Evolutionary conservation across 257 asterid genomes (phyloP), one percentile per base, ranked within the genome.

Genomic region (Agastache rugosa): DNA sequence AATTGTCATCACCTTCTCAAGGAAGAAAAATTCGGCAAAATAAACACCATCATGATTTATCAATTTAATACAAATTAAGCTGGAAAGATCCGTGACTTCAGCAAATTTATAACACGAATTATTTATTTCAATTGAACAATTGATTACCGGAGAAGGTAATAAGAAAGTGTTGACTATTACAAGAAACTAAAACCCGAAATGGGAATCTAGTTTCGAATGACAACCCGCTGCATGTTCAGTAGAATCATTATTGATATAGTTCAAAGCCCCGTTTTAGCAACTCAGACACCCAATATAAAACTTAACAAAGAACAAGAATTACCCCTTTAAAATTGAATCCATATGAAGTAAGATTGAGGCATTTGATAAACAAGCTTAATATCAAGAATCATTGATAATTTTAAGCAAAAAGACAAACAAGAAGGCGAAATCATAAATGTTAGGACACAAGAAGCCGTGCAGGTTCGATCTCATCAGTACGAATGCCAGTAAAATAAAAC

Each of bases 211-310:
- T 54, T 73, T 47, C 48, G 79, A 75, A 72, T 78, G 91, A 86
- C 88, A 78, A 76, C 79, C 78, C 84, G 68, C 77, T 83, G 83
- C 74, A 59, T 60, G 64, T 39, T 42, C 63, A 56, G 82, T 81
- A 6, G 23, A 17, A 16, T 61, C 22, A 61, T 50, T 61, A 35
- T 63, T 31, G 42, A 29, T 16, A 59, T 55, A 44, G 50, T 12
- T 44, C 50, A 44, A 44, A 12, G 50, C 50, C 16, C n/a, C 3
- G 50, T 17, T 17, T 15, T 12, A 44, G 50, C 50, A 44, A 44
- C 12, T 44, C 11, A 11, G 16, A 10, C 3, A 44, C 15, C 50
- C n/a, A 44, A 44, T 1, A 44, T 44, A 44, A 44, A 8, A 44
- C 50, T 12, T n/a, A 44, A 4, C 15, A 11, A 11, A 44, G 50